Percentiles rank a stretch among this genome's conserved stretches.
phyloP scores from a whole-genome alignment of 2,329 filamentous ascomycete species.

The Beauveria sp. region DNA sequence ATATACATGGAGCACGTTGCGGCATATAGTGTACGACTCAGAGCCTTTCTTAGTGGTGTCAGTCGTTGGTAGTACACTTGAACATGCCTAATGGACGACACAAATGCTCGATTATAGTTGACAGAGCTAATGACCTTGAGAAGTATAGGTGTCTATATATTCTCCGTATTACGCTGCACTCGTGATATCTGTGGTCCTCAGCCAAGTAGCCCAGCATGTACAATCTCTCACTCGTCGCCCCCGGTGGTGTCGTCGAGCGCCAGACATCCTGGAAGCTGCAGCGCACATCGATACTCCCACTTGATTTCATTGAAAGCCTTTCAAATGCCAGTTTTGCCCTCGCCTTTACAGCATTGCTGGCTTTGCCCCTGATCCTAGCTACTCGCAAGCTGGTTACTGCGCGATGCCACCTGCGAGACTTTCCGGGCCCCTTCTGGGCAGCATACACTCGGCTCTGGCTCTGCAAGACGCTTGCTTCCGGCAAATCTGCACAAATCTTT shows the following conservation, averaged over 20 bases:
- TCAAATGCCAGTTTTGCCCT: not conserved
- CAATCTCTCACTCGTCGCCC: not conserved
- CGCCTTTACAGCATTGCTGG: not conserved
- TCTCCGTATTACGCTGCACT: not conserved
- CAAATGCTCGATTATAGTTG: too few species aligned
- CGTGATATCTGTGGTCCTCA: too few species aligned
- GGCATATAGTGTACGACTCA: not conserved
- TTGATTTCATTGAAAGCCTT: not conserved
- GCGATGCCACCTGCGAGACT: not conserved
- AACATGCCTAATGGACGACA: not conserved
- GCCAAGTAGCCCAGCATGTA: not conserved
- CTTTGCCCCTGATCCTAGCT: not conserved
- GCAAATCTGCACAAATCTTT: not conserved
- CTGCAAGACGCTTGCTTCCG: not conserved
- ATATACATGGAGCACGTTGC: not conserved
- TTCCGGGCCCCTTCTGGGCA: not conserved
- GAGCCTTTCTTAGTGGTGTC: not conserved
- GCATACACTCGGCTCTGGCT: not conserved
- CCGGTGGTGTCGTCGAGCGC: not conserved
- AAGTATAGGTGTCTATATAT: too few species aligned
- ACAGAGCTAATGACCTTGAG: not conserved
- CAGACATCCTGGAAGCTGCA: not conserved
- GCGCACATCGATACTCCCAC: too few species aligned
- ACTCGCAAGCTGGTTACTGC: not conserved
- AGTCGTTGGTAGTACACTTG: not conserved